phyloP scores from a whole-genome alignment of 2,329 filamentous ascomycete species.

The Venturia nashicola region DNA sequence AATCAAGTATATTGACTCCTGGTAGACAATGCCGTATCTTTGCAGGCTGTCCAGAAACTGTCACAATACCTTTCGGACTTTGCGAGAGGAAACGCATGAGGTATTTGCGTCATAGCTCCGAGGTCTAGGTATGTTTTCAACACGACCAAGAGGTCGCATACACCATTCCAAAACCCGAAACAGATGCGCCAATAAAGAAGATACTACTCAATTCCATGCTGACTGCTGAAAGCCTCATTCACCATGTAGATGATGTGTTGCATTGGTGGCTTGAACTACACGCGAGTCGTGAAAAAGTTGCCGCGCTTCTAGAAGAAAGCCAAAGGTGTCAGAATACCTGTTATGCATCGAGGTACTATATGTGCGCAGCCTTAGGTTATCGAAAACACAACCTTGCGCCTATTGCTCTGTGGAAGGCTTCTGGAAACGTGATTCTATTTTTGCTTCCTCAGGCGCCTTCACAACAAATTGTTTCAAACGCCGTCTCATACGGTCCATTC shows the following conservation, averaged over 20 bases:
- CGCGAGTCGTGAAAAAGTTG: background rate
- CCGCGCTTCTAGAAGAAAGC: background rate
- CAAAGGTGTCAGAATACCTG: background rate
- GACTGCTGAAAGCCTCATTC: background rate
- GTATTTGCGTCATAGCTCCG: background rate
- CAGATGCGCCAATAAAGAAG: background rate
- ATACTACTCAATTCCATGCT: background rate
- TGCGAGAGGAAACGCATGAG: slow-evolving; percentile 24
- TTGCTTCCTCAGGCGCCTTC: background rate
- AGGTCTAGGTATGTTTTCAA: background rate
- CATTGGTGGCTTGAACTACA: background rate
- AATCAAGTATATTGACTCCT: background rate
- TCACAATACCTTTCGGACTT: slow-evolving; percentile 52
- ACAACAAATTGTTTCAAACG: background rate
- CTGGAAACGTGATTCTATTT: background rate
- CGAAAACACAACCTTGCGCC: background rate
- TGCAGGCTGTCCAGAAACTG: slow-evolving; percentile 56
- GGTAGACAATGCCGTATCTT: slow-evolving; percentile 61
- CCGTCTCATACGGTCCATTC: no score
- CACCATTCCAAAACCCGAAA: background rate
- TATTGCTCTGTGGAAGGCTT: background rate
- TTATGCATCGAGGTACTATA: background rate
- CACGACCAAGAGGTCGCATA: background rate
- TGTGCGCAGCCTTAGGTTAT: background rate
- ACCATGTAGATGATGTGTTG: background rate